phyloP scores from a whole-genome alignment of 2,329 filamentous ascomycete species.

The Alternaria arborescens region DNA sequence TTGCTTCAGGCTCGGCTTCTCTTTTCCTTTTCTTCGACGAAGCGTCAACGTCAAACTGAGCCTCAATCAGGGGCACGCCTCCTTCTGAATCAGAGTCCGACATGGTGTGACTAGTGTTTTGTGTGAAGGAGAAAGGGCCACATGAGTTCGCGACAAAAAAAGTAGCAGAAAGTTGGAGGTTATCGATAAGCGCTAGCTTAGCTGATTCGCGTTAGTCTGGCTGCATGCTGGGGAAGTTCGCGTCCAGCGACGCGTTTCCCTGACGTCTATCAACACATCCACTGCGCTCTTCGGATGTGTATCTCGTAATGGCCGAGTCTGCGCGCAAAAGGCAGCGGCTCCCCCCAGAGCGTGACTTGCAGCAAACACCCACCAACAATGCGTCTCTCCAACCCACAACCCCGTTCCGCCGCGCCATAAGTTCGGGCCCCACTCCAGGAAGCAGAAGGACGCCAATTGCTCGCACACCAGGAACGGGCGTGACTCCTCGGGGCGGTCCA shows the following conservation, averaged over 20 bases:
- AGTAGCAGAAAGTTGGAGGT: slow-evolving; percentile 27
- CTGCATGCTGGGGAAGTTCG: slow-evolving; percentile 19
- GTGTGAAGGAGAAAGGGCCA: slow-evolving; percentile 27
- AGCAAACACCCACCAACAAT: slow-evolving; percentile 34
- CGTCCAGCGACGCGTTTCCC: slow-evolving; percentile 33
- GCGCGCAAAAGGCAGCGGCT: slow-evolving; percentile 47
- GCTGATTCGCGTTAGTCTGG: slow-evolving; percentile 7
- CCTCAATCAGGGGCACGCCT: slow-evolving; percentile 56
- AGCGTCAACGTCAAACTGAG: slow-evolving; percentile 46
- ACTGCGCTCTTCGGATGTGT: slow-evolving; percentile 15
- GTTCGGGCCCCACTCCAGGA: slow-evolving; percentile 44
- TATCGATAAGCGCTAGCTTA: slow-evolving; percentile 43
- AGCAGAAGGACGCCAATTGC: slow-evolving; percentile 43
- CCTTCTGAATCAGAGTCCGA: slow-evolving; percentile 55
- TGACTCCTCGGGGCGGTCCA: slow-evolving; percentile 46
- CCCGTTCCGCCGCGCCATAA: slow-evolving; percentile 47
- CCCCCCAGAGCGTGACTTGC: slow-evolving; percentile 41
- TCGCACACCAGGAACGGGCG: slow-evolving; percentile 47
- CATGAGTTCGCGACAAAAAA: slow-evolving; percentile 29
- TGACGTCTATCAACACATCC: slow-evolving; percentile 32
- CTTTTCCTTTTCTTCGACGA: slow-evolving; percentile 56
- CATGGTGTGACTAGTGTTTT: slow-evolving; percentile 48
- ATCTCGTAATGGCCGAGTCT: slow-evolving; percentile 47
- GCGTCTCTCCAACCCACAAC: slow-evolving; percentile 37
- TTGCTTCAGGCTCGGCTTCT: slow-evolving; percentile 40